Base-by-base conservation (phyloP, 2,329 filamentous ascomycete species). In the Ceratocystis diversiconidia region DNA sequence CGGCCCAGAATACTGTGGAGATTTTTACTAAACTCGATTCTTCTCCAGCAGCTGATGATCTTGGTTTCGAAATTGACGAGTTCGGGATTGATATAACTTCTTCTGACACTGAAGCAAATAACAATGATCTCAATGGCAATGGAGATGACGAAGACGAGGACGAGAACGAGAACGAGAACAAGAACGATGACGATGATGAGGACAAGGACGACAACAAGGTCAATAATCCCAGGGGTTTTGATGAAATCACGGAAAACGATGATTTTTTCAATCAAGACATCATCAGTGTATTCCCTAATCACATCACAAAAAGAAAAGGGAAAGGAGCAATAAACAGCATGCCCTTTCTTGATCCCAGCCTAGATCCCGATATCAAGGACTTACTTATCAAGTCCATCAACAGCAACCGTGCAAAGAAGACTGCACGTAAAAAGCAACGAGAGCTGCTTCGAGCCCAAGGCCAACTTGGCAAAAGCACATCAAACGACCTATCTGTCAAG, bases 361-460 rank as follows among this genome's bases (percentile, higher is more conserved):
- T 87, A 0, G 88, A 92, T 70, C 83, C 82, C 0, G 88, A 92
- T 64, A 73, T 90, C 0, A 83, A 87, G 69, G 76, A 79, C 46
- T 77, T 79, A 1, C 75, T 92, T 62, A 77, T 82, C 65, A 75
- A 73, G 15, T 77, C 83, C 1, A 89, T 84, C 81, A 79, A 83
- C 62, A 88, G 82, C 63, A 88, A 92, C 71, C 80, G 88, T 5
- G 75, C 82, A 15, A 88, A 84, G 73, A 94, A 92, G 75, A 87
- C 83, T 63, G 78, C 81, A 48, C 84, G 81, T 69, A 92, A 90
- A 73, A 80, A 80, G 70, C 80, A 87, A 68, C 83, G 88, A n/a
- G 85, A 90, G 71, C 79, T 84, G 68, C 76, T 89, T 60, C 85
- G 88, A 17, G 77, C 80, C 0, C 79, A 85, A 69, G 88, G 88